Conservation (phyloP, 768 basidiomycete species). For the Pseudohyphozyma bogoriensis region DNA sequence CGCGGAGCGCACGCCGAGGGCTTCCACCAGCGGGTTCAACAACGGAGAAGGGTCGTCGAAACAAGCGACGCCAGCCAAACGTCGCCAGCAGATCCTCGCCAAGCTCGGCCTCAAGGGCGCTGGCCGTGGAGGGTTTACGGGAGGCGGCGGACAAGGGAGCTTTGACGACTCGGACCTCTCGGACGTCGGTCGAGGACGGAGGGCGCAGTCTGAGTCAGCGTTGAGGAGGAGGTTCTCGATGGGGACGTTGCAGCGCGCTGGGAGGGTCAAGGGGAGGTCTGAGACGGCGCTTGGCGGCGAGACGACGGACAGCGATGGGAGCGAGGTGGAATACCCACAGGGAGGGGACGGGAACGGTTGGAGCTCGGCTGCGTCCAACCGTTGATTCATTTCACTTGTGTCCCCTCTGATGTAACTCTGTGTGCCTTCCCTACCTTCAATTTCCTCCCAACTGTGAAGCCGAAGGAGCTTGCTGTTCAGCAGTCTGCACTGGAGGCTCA, state of each 20-base stretch:
- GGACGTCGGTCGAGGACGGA: background rate
- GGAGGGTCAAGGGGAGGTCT: background rate
- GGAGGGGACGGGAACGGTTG: background rate
- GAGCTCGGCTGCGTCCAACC: no score
- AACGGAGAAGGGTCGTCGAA: background rate
- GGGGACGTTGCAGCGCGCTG: background rate
- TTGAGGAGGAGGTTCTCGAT: conserved; percentile 1
- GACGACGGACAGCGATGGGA: background rate
- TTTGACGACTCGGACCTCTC: background rate
- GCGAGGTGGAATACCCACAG: background rate
- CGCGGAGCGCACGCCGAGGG: background rate
- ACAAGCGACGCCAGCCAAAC: background rate
- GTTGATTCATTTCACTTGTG: no score
- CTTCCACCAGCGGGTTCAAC: background rate
- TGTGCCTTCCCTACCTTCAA: no score
- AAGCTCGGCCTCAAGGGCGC: conserved; percentile 7
- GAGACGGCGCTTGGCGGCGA: background rate
- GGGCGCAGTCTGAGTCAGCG: background rate
- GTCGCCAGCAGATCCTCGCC: conserved; percentile 8
- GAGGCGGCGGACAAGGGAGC: background rate
- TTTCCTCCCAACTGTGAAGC: no score
- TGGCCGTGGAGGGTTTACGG: background rate
- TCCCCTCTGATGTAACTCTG: no score
- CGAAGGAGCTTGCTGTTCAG: no score
- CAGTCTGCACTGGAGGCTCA: no score